A percentile compares a stretch with the other conserved stretches of the same genome.
Evolutionary conservation across 2,329 filamentous ascomycete species (phyloP).

Genomic region (Spiromastix sp.): DNA sequence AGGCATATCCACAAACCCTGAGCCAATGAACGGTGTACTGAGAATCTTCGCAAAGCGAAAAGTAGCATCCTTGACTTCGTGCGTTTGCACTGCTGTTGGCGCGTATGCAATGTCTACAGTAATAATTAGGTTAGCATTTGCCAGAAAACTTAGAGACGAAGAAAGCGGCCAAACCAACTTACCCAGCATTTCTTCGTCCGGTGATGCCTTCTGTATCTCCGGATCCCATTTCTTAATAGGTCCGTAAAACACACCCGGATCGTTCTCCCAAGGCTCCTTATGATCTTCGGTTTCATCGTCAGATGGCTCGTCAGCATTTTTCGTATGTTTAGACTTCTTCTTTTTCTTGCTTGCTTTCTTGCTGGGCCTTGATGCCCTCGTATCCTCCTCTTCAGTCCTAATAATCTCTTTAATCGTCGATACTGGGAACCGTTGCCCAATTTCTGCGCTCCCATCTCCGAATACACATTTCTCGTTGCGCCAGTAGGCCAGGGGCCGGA

Average conservation of each 20-base stretch:
- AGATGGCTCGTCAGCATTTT: constrained; percentile 27
- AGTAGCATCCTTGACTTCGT: constrained; percentile 51
- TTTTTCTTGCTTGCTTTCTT: constrained; percentile 27
- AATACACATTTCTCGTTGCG: constrained; percentile 69
- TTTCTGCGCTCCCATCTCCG: constrained; percentile 49
- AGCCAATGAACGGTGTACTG: constrained; percentile 74
- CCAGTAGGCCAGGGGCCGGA: constrained; percentile 76
- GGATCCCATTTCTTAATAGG: constrained; percentile 35
- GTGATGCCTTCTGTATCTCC: constrained; percentile 25
- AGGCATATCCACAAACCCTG: constrained; percentile 80
- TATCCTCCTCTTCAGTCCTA: constrained; percentile 54
- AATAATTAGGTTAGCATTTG: constrained; percentile 13
- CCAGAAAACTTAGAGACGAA: constrained; percentile 4
- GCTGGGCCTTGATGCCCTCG: constrained; percentile 20
- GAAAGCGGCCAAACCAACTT: constrained; percentile 7
- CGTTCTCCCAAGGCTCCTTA: constrained; percentile 35
- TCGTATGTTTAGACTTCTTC: constrained; percentile 23
- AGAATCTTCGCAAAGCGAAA: constrained; percentile 88
- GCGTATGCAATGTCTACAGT: constrained; percentile 50
- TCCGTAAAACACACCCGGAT: constrained; percentile 30
- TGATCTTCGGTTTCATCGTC: constrained; percentile 30
- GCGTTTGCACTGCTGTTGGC: constrained; percentile 45
- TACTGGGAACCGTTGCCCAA: constrained; percentile 50
- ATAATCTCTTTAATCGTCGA: constrained; percentile 68
- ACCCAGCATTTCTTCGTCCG: constrained; percentile 33